These are phyloP conservation scores for Reticulascus tulasneorum DNA, from an alignment of 2,329 filamentous ascomycete genomes.

Conservation along the genomic window DNA sequence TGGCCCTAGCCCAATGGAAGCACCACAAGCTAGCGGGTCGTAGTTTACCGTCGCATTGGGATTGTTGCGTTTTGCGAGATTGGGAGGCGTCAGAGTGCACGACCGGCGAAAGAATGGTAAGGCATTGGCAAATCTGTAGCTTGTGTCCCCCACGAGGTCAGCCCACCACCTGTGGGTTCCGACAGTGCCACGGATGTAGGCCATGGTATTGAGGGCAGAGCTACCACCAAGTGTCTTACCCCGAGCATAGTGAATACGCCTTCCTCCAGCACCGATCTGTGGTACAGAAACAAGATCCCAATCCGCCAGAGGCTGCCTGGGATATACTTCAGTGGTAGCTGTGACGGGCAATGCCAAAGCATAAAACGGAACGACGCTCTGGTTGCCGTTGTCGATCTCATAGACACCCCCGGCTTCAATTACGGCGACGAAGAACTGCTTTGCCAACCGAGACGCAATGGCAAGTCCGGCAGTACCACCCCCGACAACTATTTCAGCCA, in stretches of 20 bases:
- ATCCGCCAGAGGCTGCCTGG: slow-evolving; percentile 22
- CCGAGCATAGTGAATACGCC: slow-evolving; percentile 29
- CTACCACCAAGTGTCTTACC: slow-evolving; percentile 31
- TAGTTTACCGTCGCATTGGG: slow-evolving; percentile 22
- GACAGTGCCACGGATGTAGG: slow-evolving; percentile 20
- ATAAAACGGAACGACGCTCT: slow-evolving; percentile 19
- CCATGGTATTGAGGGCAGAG: slow-evolving; percentile 24
- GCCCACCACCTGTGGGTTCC: slow-evolving; percentile 25
- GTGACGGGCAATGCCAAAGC: slow-evolving; percentile 10
- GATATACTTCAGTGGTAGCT: slow-evolving; percentile 12
- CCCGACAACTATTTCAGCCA: too few relatives aligned
- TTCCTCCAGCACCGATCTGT: slow-evolving; percentile 18
- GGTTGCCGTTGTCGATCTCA: slow-evolving; percentile 25
- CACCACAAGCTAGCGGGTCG: slow-evolving; percentile 22
- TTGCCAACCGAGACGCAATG: slow-evolving; percentile 27
- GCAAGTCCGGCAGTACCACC: slow-evolving; percentile 34
- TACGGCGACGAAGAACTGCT: slow-evolving; percentile 28
- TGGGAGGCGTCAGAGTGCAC: slow-evolving; percentile 24
- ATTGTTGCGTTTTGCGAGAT: slow-evolving; percentile 11
- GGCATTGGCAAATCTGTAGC: slow-evolving; percentile 23
- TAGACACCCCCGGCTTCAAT: slow-evolving; percentile 33
- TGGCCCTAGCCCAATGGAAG: slow-evolving; percentile 17
- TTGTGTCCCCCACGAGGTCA: slow-evolving; percentile 23
- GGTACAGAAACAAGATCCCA: slow-evolving; percentile 22
- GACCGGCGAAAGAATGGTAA: slow-evolving; percentile 28